Percentiles rank a stretch among this genome's conserved stretches.
phyloP scores from a whole-genome alignment of 176 grass and related monocot species.

The Rhynchospora tenuis region DNA sequence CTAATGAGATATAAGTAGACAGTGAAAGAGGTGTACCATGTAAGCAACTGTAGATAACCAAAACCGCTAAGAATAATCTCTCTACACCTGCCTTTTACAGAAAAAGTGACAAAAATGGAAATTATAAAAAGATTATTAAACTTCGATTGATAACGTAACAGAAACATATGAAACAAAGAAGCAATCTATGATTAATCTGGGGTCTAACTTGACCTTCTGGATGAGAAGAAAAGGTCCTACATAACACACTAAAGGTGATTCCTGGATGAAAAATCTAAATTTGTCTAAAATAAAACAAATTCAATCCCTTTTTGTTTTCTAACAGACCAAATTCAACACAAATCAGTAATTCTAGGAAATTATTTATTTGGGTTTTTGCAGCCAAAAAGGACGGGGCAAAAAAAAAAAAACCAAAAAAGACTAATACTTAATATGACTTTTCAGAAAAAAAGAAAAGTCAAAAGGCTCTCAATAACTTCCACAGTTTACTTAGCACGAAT shows the following conservation, averaged over 20 bases:
- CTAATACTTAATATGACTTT: neutral
- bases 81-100: neutral
- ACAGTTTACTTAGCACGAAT: too few relatives aligned
- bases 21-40: constrained; percentile 34
- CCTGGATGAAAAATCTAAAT: neutral
- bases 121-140: neutral
- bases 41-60: constrained; percentile 26
- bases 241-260: neutral
- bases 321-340: neutral
- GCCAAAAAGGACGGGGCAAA: neutral
- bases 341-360: neutral
- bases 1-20: neutral
- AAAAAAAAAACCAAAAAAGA: neutral
- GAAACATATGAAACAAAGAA: neutral
- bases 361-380: neutral
- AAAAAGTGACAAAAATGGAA: constrained; percentile 13
- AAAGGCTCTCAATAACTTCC: neutral
- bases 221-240: neutral
- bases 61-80: constrained; percentile 20
- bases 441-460: constrained; percentile 22
- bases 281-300: constrained; percentile 9
- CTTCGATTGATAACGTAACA: neutral
- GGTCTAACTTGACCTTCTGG: neutral
- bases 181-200: constrained; percentile 3
- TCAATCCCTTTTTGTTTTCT: neutral